Evolutionary conservation across 257 asterid species (phyloP), one percentile per base, ranked within the genome.

Genomic region (Nicotiana noctiflora): DNA sequence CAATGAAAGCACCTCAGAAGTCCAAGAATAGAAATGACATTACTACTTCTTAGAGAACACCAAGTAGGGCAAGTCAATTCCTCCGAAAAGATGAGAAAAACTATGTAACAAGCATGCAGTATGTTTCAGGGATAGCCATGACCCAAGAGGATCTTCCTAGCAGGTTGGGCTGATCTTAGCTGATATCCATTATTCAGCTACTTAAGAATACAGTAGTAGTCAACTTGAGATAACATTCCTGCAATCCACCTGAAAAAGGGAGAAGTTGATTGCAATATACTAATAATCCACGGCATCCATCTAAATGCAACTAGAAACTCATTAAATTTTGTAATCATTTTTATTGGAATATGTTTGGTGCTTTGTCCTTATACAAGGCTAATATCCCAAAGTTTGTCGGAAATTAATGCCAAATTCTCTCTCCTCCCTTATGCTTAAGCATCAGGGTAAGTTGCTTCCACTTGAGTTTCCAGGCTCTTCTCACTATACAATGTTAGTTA

Each of bases 331-430:
- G 7, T 19, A 40, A 19, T 70, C 46, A 3, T n/a, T 37, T 37
- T 40, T 19, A 19, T 70, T 8, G 32, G 8, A 27, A n/a, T 3
- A 37, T 78, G 76, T 90, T 84, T 85, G 92, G 49, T 40, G 49
- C 49, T 40, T 40, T 40, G 49, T 40, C 49, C 12, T 40, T 40
- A 0, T 40, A 40, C 49, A 40, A 40, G 12, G 49, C 12, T 8
- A 40, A 8, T 40, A 40, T 40, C 49, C 49, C 3, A 40, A 8
- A 40, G 49, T 40, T 37, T 37, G 46, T 37, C 8, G 49, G 49
- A 40, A 40, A 40, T 40, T 8, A 40, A 40, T 40, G 49, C 12
- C 3, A 40, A 40, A 40, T 40, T 40, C 1, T 40, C 12, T 40
- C 49, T 40, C 12, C 3, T 40, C 49, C 12, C 49, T 40, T 40